Base-by-base conservation (phyloP, 257 asterid genomes). In the Apocynum venetum region DNA sequence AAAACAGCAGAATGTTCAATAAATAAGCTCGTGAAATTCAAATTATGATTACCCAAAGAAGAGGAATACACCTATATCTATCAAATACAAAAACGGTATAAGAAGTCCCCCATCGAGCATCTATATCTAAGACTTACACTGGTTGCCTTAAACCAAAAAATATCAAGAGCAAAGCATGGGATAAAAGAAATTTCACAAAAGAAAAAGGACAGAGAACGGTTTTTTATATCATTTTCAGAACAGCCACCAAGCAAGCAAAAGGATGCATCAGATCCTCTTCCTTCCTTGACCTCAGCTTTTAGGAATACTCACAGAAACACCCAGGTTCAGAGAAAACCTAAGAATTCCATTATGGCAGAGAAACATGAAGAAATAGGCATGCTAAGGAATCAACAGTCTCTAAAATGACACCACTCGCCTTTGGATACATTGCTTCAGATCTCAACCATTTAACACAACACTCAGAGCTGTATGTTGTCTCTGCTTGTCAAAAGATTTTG, bases 91-190 rank as follows among this genome's bases (percentile, higher is more conserved):
- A 49, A 49, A 5, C 53, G 12, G 31, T 36, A 38, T 35, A 20
- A 31, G 25, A 56, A 19, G 14, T 55, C 20, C n/a, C 9, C 52
- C 9, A 11, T 17, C 48, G 3, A 12, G 53, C 35, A 56, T 56
- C 67, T 41, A 56, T 49, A 41, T 1, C 36, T 17, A 53, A 53
- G 46, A 12, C 3, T 55, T 9, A 52, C 44, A 72, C 36, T 57
- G 17, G 68, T n/a, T 74, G 14, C 40, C 70, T 74, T n/a, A 19
- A 60, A 61, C 71, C 46, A 14, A 31, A 60, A 60, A 60, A 60
- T 13, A 61, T 44, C 47, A 61, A 75, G 36, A 6, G 47, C 15
- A 59, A 46, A 64, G 46, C 47, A 11, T 36, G 10, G n/a, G 70
- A 12, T 13, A 64, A 64, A 6, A 63, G 68, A 31, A 63, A 31